phyloP scores from a whole-genome alignment of 2,329 filamentous ascomycete species.

The Beauveria sp. region DNA sequence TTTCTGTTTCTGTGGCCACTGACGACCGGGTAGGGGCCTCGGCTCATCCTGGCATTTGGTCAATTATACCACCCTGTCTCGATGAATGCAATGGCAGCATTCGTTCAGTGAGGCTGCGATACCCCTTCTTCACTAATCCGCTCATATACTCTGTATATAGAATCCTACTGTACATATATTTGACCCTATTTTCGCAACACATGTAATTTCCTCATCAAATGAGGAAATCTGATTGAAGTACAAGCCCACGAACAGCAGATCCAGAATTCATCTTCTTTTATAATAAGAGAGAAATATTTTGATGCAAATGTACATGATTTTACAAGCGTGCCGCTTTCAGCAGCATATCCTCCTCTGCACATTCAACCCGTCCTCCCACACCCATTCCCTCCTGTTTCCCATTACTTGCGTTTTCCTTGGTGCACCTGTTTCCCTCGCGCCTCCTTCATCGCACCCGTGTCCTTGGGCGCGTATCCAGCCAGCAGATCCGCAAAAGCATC shows the following conservation, averaged over 20 bases:
- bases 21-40: neutral
- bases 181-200: neutral
- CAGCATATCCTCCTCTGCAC: neutral
- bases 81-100: neutral
- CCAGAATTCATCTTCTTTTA: too few species aligned
- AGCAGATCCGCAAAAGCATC: conserved; percentile 43
- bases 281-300: neutral
- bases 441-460: conserved; percentile 27
- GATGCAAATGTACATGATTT: conserved; percentile 6
- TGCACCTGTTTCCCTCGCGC: conserved; percentile 34
- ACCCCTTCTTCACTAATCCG: neutral
- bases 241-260: too few species aligned
- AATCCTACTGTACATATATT: neutral
- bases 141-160: neutral
- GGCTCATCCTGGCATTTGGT: neutral
- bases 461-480: conserved; percentile 38
- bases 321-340: neutral
- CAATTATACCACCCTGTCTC: neutral
- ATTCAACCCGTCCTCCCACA: neutral
- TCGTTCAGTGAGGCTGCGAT: neutral
- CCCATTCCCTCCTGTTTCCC: conserved; percentile 15
- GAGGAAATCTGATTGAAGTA: too few species aligned
- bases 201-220: neutral
- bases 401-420: conserved; percentile 27
- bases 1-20: neutral